phyloP scores from a whole-genome alignment of 495 filamentous ascomycete species.

The Cladorrhinum samala region DNA sequence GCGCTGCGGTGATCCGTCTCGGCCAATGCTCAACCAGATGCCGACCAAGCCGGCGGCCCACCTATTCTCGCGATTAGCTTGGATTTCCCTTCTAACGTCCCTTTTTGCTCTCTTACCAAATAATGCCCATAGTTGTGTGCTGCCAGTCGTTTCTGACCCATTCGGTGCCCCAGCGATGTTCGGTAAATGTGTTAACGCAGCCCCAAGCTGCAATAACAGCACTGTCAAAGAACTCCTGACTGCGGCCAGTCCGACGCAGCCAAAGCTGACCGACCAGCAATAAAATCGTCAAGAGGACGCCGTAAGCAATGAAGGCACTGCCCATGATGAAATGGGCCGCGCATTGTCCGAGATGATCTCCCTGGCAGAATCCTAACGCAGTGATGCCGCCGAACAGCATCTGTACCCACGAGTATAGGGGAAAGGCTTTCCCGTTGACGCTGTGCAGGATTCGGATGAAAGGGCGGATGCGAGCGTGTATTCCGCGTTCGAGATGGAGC shows the following conservation, averaged over 20 bases:
- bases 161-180: slow-evolving; percentile 82
- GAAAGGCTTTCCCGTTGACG: slow-evolving; percentile 78
- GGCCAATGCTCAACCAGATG: slow-evolving; percentile 80
- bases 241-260: slow-evolving; percentile 76
- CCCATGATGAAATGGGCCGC: slow-evolving; percentile 98
- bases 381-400: slow-evolving; percentile 97
- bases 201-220: slow-evolving; percentile 89
- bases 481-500: slow-evolving; percentile 76
- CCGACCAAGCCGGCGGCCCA: slow-evolving; percentile 90
- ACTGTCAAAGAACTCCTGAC: slow-evolving; percentile 97
- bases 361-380: slow-evolving; percentile 86
- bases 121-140: slow-evolving; percentile 93
- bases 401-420: slow-evolving; percentile 83
- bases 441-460: slow-evolving; percentile 69
- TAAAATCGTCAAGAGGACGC: slow-evolving; percentile 77
- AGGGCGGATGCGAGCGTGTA: slow-evolving; percentile 71
- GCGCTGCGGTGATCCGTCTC: slow-evolving; percentile 78
- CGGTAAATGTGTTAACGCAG: slow-evolving; percentile 95
- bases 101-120: too few species aligned
- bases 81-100: too few species aligned
- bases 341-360: slow-evolving; percentile 88
- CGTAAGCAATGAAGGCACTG: slow-evolving; percentile 91
- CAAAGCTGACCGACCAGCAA: slow-evolving; percentile 84
- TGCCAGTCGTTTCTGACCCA: slow-evolving; percentile 97
- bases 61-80: too few species aligned